phyloP scores from a whole-genome alignment of 2,329 filamentous ascomycete genomes.

The Claviceps maximensis region DNA sequence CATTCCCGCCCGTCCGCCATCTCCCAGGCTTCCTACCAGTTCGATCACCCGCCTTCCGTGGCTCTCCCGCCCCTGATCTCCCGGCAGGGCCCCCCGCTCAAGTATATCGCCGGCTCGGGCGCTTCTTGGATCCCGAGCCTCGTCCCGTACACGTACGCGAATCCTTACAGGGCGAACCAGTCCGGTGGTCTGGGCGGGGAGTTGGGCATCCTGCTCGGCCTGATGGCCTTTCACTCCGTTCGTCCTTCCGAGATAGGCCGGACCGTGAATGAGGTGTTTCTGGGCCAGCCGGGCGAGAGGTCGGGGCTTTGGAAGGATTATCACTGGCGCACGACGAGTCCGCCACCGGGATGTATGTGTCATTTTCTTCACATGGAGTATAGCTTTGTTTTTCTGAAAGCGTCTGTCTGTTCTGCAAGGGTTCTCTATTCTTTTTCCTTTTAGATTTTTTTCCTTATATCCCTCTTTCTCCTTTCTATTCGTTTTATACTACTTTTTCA shows the following conservation, averaged over 20 bases:
- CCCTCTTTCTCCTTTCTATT: no score
- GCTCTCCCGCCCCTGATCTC: background rate
- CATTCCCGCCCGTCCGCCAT: constrained; percentile 10
- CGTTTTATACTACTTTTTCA: background rate
- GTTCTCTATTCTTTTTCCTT: no score
- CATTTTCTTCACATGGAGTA: background rate
- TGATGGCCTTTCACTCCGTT: constrained; percentile 23
- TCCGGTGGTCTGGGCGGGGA: constrained; percentile 25
- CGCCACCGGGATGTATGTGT: constrained; percentile 17
- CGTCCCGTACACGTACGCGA: constrained; percentile 19
- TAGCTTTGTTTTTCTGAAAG: no score
- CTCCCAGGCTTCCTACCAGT: constrained; percentile 14
- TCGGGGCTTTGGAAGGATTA: constrained; percentile 13
- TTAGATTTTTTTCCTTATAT: background rate
- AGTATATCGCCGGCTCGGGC: constrained; percentile 18
- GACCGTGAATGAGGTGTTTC: constrained; percentile 3
- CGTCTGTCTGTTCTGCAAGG: no score
- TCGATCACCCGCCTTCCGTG: background rate
- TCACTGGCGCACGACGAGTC: constrained; percentile 11
- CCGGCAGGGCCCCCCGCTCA: constrained; percentile 7
- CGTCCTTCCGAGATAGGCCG: background rate
- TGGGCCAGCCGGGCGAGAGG: constrained; percentile 7
- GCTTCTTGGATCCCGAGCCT: constrained; percentile 27
- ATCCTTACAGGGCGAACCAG: constrained; percentile 1
- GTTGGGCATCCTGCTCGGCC: constrained; percentile 24